Evolutionary conservation across 805 yeast species (phyloP), one percentile per base, ranked within the genome.

Genomic region (Tetrapisispora arboricola): DNA sequence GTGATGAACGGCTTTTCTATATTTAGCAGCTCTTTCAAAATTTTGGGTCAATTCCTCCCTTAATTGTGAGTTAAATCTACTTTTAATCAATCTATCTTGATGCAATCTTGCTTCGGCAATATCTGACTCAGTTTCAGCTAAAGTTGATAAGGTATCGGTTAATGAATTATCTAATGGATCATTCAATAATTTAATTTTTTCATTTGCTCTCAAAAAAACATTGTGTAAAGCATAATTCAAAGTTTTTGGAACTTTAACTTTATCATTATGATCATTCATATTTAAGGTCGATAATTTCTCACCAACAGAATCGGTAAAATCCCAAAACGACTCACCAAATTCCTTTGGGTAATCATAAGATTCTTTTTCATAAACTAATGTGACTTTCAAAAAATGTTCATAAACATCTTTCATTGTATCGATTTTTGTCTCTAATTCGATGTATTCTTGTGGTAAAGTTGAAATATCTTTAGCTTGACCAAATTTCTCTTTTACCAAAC

Each of bases 331-430:
- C 57, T 84, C 94, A 51, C 72, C 77, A 31, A 63, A 66, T 53
- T 80, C 79, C 40, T 76, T 73, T 5, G 94, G 94, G 59, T 84
- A 83, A 61, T 84, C 94, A 62, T 84, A 84, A 39, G 80, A 71
- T 61, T 82, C 94, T 49, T 66, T 72, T 53, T 79, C 86, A 61
- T 79, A 84, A 24, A 65, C 60, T 19, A 62, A 48, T 20, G 79
- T 68, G 28, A 76, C 76, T 18, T 71, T 58, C 27, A 75, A 61
- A 42, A 76, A 58, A 52, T 71, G 70, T 48, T 65, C 70, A 69
- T 81, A 84, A 43, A 83, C 78, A 35, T 70, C 65, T 65, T 79
- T 76, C 62, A 84, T 71, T 44, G 80, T 73, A 50, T 84, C 94
- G 45, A 84, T 76, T 53, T 75, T 76, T 46, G 71, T 66, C 61